These are phyloP conservation scores for Murraya koenigii DNA, from an alignment of 345 rosid species.

Conservation along the genomic window DNA sequence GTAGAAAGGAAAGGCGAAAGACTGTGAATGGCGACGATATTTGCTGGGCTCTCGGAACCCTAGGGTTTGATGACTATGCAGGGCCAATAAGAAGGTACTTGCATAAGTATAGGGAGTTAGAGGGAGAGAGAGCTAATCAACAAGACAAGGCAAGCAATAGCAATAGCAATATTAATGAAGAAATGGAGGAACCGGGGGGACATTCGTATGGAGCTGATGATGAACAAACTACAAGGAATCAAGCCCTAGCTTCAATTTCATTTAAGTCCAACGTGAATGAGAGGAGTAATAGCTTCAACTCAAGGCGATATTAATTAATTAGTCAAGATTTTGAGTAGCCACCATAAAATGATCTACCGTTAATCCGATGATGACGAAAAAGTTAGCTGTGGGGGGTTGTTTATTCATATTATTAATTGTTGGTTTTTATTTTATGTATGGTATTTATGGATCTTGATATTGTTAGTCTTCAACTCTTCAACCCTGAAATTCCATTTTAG, in stretches of 20 bases:
- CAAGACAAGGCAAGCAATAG: slow-evolving; percentile 13
- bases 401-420: neutral
- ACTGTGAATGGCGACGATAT: slow-evolving; percentile 35
- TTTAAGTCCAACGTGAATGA: slow-evolving; percentile 1
- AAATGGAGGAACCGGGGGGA: slow-evolving; percentile 4
- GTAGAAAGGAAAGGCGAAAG: slow-evolving; percentile 34
- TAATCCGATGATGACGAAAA: neutral
- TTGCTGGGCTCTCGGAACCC: slow-evolving; percentile 28
- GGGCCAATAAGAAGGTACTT: slow-evolving; percentile 25
- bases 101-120: slow-evolving; percentile 30
- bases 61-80: slow-evolving; percentile 31
- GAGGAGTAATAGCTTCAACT: slow-evolving; percentile 3
- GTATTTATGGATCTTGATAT: neutral
- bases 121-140: slow-evolving; percentile 24
- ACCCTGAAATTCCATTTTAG: neutral
- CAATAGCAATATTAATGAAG: slow-evolving; percentile 1
- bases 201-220: neutral
- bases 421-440: neutral
- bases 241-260: neutral
- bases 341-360: too few relatives aligned
- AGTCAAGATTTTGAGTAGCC: neutral
- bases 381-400: neutral
- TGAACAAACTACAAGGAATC: neutral
- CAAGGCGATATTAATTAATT: slow-evolving; percentile 11
- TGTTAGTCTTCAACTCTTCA: slow-evolving; percentile 3